A percentile compares a stretch with the other conserved stretches of the same genome.
Evolutionary conservation across 306 rosid species (phyloP).

Genomic region (Inga laurina): DNA sequence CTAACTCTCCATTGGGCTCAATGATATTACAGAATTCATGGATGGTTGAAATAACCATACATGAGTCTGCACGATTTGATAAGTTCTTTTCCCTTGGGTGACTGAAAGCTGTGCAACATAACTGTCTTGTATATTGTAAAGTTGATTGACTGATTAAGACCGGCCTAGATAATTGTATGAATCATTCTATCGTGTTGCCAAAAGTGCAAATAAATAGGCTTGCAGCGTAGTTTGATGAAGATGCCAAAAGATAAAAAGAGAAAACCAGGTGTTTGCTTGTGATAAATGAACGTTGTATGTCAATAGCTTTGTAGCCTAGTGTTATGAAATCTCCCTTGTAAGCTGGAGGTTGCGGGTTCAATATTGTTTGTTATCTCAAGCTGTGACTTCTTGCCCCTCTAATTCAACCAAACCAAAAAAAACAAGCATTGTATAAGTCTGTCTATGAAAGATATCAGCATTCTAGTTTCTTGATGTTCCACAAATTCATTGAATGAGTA

Average conservation of each 20-base stretch:
- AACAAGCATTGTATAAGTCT: too few relatives aligned
- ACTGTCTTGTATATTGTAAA: not conserved
- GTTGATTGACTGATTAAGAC: not conserved
- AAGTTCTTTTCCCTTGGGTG: constrained; percentile 6
- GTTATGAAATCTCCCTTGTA: too few relatives aligned
- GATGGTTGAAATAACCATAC: constrained; percentile 4
- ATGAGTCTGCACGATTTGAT: not conserved
- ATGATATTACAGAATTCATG: constrained; percentile 11
- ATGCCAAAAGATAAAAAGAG: constrained; percentile 10
- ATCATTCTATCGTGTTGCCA: not conserved
- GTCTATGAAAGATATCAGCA: not conserved
- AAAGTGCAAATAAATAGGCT: not conserved
- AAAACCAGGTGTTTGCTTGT: not conserved
- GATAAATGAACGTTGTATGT: not conserved
- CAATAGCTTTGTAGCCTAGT: too few relatives aligned
- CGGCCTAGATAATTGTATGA: not conserved
- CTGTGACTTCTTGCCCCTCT: too few relatives aligned
- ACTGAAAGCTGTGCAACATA: constrained; percentile 12
- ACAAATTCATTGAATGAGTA: not conserved
- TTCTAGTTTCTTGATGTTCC: not conserved
- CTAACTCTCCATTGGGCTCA: not conserved
- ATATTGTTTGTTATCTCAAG: too few relatives aligned
- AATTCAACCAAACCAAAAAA: too few relatives aligned
- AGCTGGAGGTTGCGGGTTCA: too few relatives aligned
- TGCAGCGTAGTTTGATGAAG: constrained; percentile 7